Conservation (phyloP, 208 protist species). For the Leishmania arabica region DNA sequence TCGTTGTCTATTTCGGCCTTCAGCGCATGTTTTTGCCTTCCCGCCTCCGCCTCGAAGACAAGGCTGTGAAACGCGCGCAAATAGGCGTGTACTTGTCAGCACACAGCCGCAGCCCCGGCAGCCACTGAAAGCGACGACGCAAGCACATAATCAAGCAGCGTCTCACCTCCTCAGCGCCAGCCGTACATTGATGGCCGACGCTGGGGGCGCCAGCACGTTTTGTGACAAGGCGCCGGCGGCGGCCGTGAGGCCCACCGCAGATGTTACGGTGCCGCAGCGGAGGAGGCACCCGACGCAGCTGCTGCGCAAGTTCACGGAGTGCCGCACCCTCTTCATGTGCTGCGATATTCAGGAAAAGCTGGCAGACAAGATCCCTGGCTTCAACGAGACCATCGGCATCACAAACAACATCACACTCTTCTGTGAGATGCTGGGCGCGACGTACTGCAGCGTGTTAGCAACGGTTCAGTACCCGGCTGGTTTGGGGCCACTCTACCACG, state of each 20-base stretch:
- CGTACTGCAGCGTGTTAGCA: slow-evolving; percentile 45
- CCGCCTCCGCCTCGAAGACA: too few relatives aligned
- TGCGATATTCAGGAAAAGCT: slow-evolving; percentile 85
- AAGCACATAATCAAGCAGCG: not conserved
- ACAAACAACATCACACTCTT: slow-evolving; percentile 48
- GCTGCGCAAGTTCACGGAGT: slow-evolving; percentile 12
- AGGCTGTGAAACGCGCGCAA: not conserved
- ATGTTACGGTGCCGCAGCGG: slow-evolving; percentile 18
- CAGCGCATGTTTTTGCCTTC: not conserved
- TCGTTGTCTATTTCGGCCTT: not conserved
- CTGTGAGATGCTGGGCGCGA: slow-evolving; percentile 34
- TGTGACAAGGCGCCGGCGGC: not conserved
- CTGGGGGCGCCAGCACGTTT: not conserved
- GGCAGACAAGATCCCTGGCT: slow-evolving; percentile 40
- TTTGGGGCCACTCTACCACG: slow-evolving; percentile 40
- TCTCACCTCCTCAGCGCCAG: not conserved
- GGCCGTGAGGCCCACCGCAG: not conserved
- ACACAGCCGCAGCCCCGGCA: not conserved
- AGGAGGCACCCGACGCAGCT: not conserved
- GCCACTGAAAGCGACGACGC: not conserved
- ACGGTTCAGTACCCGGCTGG: slow-evolving; percentile 67
- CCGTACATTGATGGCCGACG: not conserved
- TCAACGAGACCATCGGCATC: slow-evolving; percentile 46
- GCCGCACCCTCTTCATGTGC: slow-evolving; percentile 73
- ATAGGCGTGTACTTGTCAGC: not conserved